Evolutionary conservation across 2,329 filamentous ascomycete genomes (phyloP).

Genomic region (Penicillium sp.): DNA sequence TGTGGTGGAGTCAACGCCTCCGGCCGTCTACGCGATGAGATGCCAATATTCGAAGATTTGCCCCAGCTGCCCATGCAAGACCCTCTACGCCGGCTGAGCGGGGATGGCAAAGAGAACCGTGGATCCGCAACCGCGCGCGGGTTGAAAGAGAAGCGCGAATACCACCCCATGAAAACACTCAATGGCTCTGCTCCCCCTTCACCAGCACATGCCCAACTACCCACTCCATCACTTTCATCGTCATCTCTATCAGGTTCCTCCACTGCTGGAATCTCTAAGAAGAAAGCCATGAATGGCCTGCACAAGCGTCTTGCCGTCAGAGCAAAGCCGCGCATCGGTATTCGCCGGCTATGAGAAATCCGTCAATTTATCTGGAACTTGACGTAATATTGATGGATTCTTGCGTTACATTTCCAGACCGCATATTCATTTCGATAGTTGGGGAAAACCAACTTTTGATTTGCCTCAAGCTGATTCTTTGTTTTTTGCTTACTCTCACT

Average conservation of each 20-base stretch:
- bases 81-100: conserved; percentile 15
- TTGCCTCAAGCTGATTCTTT: background rate
- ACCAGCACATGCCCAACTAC: background rate
- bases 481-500: background rate
- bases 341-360: conserved; percentile 34
- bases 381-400: background rate
- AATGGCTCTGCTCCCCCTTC: background rate
- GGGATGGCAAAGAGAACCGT: conserved; percentile 23
- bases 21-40: conserved; percentile 25
- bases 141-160: conserved; percentile 14
- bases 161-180: conserved; percentile 3
- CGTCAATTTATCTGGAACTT: background rate
- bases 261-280: conserved; percentile 14
- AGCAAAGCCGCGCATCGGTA: conserved; percentile 35
- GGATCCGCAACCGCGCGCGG: conserved; percentile 7
- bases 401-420: background rate
- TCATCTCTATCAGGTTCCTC: conserved; percentile 7
- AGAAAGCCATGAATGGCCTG: conserved; percentile 18
- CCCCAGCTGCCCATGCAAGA: conserved; percentile 18
- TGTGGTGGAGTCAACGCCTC: conserved; percentile 25
- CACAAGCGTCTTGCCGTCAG: conserved; percentile 29
- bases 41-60: conserved; percentile 35
- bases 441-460: background rate
- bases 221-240: background rate
- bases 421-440: background rate